Conservation (phyloP, 1,284 basidiomycete genomes). For the Mycena citricolor region DNA sequence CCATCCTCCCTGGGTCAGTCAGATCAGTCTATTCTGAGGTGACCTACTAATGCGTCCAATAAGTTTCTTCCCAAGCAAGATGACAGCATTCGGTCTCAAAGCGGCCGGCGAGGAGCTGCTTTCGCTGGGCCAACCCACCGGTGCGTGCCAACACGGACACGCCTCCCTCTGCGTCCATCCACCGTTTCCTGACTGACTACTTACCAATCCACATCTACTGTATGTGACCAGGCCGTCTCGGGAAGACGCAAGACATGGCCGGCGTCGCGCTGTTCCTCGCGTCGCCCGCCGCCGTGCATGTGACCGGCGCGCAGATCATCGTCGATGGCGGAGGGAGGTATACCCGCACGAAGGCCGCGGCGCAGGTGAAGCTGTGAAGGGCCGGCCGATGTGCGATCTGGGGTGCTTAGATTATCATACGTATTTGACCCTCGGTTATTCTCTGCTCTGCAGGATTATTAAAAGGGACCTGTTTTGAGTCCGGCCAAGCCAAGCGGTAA, state of each 20-base stretch:
- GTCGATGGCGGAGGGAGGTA: conserved; percentile 66
- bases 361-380: conserved; percentile 21
- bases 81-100: conserved; percentile 80
- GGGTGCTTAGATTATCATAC: no score
- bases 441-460: no score
- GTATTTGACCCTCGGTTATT: no score
- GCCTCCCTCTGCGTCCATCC: not conserved
- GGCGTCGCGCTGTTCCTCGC: conserved; percentile 74
- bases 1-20: conserved; percentile 56
- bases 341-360: conserved; percentile 31
- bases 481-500: no score
- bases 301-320: conserved; percentile 71
- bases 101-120: conserved; percentile 55
- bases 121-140: conserved; percentile 56
- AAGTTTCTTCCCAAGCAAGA: conserved; percentile 82
- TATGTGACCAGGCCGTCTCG: conserved; percentile 55
- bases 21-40: not conserved
- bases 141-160: no score
- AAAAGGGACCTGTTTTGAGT: no score
- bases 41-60: conserved; percentile 2
- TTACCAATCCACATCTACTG: no score
- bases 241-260: conserved; percentile 70
- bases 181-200: no score
- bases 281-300: conserved; percentile 69
- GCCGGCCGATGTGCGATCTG: no score